Conservation (phyloP, 148 eudicot genomes). For the Talinum fruticosum region DNA sequence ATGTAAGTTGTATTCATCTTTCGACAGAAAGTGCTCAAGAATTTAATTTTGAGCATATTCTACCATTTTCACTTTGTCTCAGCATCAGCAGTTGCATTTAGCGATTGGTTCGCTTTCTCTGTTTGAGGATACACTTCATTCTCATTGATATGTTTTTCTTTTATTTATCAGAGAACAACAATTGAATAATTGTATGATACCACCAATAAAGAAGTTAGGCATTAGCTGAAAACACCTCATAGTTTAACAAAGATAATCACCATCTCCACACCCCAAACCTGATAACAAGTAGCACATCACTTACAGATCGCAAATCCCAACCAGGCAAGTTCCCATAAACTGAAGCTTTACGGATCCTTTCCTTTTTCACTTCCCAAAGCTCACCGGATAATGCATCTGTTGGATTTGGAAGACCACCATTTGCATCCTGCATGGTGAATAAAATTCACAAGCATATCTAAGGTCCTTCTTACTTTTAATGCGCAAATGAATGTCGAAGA, state of each 20-base stretch:
- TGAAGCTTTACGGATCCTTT: conserved; percentile 76
- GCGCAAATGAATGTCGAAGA: conserved; percentile 8
- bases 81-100: neutral
- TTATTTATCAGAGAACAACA: neutral
- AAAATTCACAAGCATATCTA: conserved; percentile 17
- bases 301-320: conserved; percentile 96
- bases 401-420: conserved; percentile 72
- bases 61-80: neutral
- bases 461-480: neutral
- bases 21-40: neutral
- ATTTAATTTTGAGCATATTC: neutral
- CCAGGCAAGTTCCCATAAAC: conserved; percentile 78
- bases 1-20: neutral
- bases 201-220: neutral
- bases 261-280: neutral
- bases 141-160: neutral
- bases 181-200: neutral
- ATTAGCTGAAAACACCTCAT: neutral
- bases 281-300: conserved; percentile 28
- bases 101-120: neutral
- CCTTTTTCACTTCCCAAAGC: conserved; percentile 94
- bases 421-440: conserved; percentile 42
- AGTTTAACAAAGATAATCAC: conserved; percentile 5
- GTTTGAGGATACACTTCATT: neutral
- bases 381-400: conserved; percentile 95